Evolutionary conservation across 1,284 basidiomycete genomes (phyloP).

Genomic region (Ceraceosorus bombacis): DNA sequence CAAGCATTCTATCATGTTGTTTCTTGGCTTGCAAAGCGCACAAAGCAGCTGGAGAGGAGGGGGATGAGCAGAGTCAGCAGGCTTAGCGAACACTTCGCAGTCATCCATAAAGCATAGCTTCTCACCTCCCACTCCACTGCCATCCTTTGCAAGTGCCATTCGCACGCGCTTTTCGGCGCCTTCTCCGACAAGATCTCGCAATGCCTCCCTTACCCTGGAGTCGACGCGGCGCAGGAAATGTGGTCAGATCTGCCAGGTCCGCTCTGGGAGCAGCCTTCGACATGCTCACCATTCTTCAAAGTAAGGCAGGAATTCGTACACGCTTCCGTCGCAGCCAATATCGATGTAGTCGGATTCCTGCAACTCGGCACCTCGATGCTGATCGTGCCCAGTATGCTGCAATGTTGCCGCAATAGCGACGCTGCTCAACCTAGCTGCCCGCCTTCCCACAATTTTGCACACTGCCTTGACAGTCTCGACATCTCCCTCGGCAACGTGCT

Average conservation of each 20-base stretch:
- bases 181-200: constrained; percentile 68
- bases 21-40: constrained; percentile 14
- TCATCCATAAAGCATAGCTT: too few species aligned
- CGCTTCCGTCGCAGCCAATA: constrained; percentile 50
- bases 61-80: not conserved
- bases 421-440: constrained; percentile 76
- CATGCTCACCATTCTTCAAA: constrained; percentile 51
- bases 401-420: constrained; percentile 79
- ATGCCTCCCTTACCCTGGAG: constrained; percentile 62
- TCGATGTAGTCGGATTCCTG: constrained; percentile 28
- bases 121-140: constrained; percentile 86
- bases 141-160: constrained; percentile 90
- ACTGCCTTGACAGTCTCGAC: constrained; percentile 74
- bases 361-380: constrained; percentile 47
- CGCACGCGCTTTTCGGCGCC: constrained; percentile 69
- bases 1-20: not conserved
- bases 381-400: constrained; percentile 66
- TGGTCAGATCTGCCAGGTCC: not conserved
- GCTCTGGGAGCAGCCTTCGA: not conserved
- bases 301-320: constrained; percentile 81
- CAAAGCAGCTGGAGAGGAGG: constrained; percentile 6
- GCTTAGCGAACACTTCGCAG: constrained; percentile 37
- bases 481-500: constrained; percentile 50
- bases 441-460: constrained; percentile 65
- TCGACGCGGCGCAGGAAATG: constrained; percentile 38